A percentile compares a stretch with the other conserved stretches of the same genome.
phyloP scores from a whole-genome alignment of 2,329 filamentous ascomycete species.

The Rutstroemia sp. region DNA sequence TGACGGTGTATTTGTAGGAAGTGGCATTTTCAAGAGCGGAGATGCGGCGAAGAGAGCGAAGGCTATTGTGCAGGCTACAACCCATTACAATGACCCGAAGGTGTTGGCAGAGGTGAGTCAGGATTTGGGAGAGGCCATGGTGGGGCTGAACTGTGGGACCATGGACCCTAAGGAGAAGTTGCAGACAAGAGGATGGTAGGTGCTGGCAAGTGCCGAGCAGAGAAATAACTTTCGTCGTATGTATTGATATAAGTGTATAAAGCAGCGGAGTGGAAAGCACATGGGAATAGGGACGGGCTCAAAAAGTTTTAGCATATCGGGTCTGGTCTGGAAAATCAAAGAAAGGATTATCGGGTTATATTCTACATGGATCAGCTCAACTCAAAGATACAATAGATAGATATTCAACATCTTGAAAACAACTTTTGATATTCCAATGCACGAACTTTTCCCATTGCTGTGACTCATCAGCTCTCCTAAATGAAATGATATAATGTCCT shows the following conservation, averaged over 20 bases:
- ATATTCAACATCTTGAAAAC: too few relatives aligned
- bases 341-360: too few relatives aligned
- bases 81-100: slow-evolving; percentile 80
- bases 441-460: too few relatives aligned
- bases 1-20: slow-evolving; percentile 95
- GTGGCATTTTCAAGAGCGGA: slow-evolving; percentile 94
- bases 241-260: neutral
- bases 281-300: neutral
- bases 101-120: slow-evolving; percentile 81
- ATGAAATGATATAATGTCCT: too few relatives aligned
- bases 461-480: too few relatives aligned
- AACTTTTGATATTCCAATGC: too few relatives aligned
- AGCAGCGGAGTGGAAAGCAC: neutral
- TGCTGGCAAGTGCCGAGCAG: neutral
- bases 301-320: neutral
- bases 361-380: too few relatives aligned
- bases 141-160: slow-evolving; percentile 78
- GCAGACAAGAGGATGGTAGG: slow-evolving; percentile 77
- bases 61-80: slow-evolving; percentile 91
- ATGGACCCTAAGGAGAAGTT: slow-evolving; percentile 77
- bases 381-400: too few relatives aligned
- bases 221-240: neutral
- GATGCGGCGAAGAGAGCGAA: slow-evolving; percentile 83
- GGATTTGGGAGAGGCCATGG: slow-evolving; percentile 95
- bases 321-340: too few relatives aligned